Evolutionary conservation across 345 rosid species (phyloP).

Genomic region (Zanthoxylum bungeanum): DNA sequence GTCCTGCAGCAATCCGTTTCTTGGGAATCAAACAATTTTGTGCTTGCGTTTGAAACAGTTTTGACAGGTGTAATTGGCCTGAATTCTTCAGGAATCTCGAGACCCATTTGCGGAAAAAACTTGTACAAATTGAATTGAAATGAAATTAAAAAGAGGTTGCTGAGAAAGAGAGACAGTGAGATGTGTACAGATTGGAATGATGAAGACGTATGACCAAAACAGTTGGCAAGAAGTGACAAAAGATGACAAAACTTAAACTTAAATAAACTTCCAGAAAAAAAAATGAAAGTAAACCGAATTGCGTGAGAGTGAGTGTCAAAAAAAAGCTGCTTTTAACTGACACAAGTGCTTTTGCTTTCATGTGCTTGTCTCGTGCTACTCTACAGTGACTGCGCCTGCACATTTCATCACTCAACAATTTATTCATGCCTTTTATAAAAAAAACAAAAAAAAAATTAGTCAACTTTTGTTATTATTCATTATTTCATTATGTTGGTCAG

Average conservation of each 20-base stretch:
- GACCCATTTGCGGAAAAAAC: neutral
- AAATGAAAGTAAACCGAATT: neutral
- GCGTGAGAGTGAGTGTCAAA: neutral
- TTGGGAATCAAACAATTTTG: neutral
- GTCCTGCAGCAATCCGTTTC: neutral
- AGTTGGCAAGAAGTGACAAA: neutral
- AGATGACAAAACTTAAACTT: neutral
- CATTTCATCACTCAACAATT: neutral
- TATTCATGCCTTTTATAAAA: neutral
- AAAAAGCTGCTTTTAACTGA: neutral
- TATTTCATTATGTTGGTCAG: neutral
- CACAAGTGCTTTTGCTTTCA: neutral
- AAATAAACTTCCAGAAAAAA: neutral
- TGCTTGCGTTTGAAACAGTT: neutral
- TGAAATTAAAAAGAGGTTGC: neutral
- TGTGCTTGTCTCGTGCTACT: neutral
- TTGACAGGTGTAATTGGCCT: neutral
- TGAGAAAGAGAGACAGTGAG: neutral
- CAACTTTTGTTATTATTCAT: neutral
- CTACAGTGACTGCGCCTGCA: neutral
- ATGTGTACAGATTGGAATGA: constrained; percentile 2
- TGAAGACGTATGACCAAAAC: neutral
- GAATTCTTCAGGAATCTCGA: constrained; percentile 6
- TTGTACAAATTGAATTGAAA: too few relatives aligned
- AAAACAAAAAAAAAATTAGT: too few relatives aligned